Conservation (phyloP, 371 early-diverging fungal genomes). For the Dichotomocladium elegans region DNA sequence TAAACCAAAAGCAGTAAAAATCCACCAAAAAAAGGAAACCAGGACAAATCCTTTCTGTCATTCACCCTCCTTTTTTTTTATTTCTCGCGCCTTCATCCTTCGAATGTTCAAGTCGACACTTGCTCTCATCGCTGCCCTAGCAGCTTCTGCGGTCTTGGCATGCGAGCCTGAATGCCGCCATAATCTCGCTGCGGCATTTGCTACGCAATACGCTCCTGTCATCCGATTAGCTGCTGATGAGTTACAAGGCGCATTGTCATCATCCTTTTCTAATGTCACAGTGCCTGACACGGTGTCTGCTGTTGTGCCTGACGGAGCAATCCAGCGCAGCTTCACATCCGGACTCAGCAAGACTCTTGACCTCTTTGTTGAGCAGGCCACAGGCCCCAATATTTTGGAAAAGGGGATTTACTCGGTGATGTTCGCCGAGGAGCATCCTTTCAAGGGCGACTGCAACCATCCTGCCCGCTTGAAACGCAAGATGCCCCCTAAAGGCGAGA, state of each 20-base stretch:
- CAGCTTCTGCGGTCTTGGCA: slow-evolving; percentile 20
- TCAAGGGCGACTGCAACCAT: slow-evolving; percentile 64
- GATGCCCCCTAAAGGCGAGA: slow-evolving; percentile 54
- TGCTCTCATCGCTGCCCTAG: not conserved
- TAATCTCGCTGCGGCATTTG: slow-evolving; percentile 50
- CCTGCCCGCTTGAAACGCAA: slow-evolving; percentile 45
- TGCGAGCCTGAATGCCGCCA: slow-evolving; percentile 57
- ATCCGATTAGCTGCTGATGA: slow-evolving; percentile 20
- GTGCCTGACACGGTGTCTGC: slow-evolving; percentile 22
- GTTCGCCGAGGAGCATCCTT: slow-evolving; percentile 53
- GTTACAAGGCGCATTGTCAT: slow-evolving; percentile 24
- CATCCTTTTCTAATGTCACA: slow-evolving; percentile 18
- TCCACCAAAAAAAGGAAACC: too few species aligned
- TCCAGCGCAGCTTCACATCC: slow-evolving; percentile 22
- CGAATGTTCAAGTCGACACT: not conserved
- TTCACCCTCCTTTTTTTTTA: too few species aligned
- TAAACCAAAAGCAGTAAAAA: too few species aligned
- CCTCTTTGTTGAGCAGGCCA: slow-evolving; percentile 14
- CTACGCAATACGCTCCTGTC: slow-evolving; percentile 41
- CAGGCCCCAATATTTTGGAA: slow-evolving; percentile 26
- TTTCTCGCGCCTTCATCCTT: too few species aligned
- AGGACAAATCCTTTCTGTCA: too few species aligned
- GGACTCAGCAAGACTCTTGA: slow-evolving; percentile 7
- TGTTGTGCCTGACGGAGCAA: slow-evolving; percentile 24
- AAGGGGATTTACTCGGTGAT: slow-evolving; percentile 46